Evolutionary conservation across 2,329 filamentous ascomycete genomes (phyloP).

Genomic region (Aspergillus arachidicola): DNA sequence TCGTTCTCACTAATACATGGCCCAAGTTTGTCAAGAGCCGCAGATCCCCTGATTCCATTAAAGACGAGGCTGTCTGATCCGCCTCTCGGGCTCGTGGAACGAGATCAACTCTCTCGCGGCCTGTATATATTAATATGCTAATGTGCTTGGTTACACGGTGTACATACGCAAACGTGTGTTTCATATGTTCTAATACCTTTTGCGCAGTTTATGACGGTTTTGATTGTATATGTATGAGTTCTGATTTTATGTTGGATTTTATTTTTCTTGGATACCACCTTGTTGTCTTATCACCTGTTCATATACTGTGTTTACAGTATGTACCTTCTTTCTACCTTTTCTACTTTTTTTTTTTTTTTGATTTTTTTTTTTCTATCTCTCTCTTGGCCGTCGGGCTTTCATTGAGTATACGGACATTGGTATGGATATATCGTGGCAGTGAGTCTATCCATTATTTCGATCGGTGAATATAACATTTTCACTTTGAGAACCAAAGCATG

Average conservation of each 20-base stretch:
- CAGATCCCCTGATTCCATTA: background rate
- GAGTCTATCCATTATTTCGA: background rate
- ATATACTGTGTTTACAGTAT: background rate
- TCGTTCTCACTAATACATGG: slow-evolving; percentile 71
- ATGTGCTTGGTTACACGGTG: background rate
- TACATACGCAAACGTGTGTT: background rate
- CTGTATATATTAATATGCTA: background rate
- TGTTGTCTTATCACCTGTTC: background rate
- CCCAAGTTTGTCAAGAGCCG: slow-evolving; percentile 41
- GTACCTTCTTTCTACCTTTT: background rate
- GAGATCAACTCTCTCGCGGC: background rate
- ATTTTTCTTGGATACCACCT: background rate
- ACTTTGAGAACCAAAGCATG: background rate
- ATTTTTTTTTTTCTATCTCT: too few relatives aligned
- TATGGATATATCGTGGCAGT: background rate
- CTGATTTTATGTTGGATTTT: background rate
- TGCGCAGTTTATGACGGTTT: background rate
- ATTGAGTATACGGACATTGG: background rate
- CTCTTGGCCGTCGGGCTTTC: background rate
- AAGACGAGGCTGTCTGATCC: background rate
- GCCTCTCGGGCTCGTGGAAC: background rate
- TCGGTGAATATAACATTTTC: background rate
- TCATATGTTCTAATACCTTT: background rate
- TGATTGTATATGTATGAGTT: background rate
- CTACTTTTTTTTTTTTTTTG: too few relatives aligned